Evolutionary conservation across 1,284 basidiomycete species (phyloP).

Genomic region (Irpex lacteus): DNA sequence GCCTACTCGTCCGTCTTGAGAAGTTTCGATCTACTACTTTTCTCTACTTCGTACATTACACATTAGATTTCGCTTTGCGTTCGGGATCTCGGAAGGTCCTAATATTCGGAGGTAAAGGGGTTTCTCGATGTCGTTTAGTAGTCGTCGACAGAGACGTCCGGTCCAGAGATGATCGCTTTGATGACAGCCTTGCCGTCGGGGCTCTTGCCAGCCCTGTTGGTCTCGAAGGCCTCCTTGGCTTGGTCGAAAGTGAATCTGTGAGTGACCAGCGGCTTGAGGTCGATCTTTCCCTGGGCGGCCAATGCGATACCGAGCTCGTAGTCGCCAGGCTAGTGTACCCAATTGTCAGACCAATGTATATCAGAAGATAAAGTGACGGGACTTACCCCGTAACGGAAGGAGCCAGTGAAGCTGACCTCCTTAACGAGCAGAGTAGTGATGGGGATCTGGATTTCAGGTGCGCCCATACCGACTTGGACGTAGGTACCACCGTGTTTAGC

Average conservation of each 20-base stretch:
- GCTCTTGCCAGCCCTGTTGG: conserved; percentile 77
- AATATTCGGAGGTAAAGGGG: too few species aligned
- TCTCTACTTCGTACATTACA: too few species aligned
- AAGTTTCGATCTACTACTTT: too few species aligned
- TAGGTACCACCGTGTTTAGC: conserved; percentile 73
- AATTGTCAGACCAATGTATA: background rate
- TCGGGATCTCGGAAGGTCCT: too few species aligned
- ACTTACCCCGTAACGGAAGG: conserved; percentile 83
- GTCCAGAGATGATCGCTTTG: conserved; percentile 77
- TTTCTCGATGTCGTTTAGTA: too few species aligned
- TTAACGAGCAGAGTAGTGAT: conserved; percentile 64
- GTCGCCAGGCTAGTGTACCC: conserved; percentile 62
- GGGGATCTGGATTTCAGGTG: conserved; percentile 60
- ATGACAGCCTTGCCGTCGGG: conserved; percentile 73
- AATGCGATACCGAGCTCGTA: conserved; percentile 86
- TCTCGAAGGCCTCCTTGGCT: conserved; percentile 79
- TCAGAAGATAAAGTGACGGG: background rate
- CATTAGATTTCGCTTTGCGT: too few species aligned
- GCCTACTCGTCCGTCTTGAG: too few species aligned
- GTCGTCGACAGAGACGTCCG: conserved; percentile 44
- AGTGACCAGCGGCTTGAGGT: conserved; percentile 88
- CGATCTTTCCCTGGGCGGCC: conserved; percentile 74
- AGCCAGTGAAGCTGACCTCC: conserved; percentile 81
- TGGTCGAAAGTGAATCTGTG: conserved; percentile 79
- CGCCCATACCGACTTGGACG: conserved; percentile 78